phyloP scores from a whole-genome alignment of 768 basidiomycete species.

The Hygrocybe coccinea region DNA sequence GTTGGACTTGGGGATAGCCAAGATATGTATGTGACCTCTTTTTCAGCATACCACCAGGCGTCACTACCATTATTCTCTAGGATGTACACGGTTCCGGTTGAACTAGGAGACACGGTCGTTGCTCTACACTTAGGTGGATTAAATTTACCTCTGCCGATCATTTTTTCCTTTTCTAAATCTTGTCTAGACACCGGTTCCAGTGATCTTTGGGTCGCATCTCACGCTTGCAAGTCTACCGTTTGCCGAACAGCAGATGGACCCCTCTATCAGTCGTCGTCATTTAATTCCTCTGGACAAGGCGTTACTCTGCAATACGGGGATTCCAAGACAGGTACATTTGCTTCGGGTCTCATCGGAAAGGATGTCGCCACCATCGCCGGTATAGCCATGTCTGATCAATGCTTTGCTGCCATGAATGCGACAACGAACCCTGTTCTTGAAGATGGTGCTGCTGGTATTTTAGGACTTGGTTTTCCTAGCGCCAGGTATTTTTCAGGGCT shows the following conservation, averaged over 20 bases:
- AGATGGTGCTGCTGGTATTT: constrained; percentile 54
- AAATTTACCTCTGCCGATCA: background rate
- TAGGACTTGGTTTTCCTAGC: constrained; percentile 64
- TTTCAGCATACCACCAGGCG: background rate
- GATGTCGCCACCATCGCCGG: constrained; percentile 53
- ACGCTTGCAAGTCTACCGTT: constrained; percentile 37
- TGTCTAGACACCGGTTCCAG: constrained; percentile 63
- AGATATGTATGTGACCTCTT: constrained; percentile 6
- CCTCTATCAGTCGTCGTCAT: constrained; percentile 39
- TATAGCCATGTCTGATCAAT: constrained; percentile 45
- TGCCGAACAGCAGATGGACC: constrained; percentile 37
- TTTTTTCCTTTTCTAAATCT: background rate
- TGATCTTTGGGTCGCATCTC: constrained; percentile 63
- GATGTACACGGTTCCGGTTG: constrained; percentile 43
- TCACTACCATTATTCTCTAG: background rate
- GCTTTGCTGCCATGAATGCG: constrained; percentile 51
- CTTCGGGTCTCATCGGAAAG: constrained; percentile 50
- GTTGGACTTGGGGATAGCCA: constrained; percentile 11
- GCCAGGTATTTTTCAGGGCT: constrained; percentile 44
- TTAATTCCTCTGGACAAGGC: constrained; percentile 35
- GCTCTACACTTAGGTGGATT: constrained; percentile 46
- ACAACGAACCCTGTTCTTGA: constrained; percentile 56
- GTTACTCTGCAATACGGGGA: constrained; percentile 58
- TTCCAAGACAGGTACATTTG: constrained; percentile 58
- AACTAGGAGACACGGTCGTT: constrained; percentile 38